Conservation (phyloP, 495 filamentous ascomycete genomes). For the Lasiosphaeria miniovina region DNA sequence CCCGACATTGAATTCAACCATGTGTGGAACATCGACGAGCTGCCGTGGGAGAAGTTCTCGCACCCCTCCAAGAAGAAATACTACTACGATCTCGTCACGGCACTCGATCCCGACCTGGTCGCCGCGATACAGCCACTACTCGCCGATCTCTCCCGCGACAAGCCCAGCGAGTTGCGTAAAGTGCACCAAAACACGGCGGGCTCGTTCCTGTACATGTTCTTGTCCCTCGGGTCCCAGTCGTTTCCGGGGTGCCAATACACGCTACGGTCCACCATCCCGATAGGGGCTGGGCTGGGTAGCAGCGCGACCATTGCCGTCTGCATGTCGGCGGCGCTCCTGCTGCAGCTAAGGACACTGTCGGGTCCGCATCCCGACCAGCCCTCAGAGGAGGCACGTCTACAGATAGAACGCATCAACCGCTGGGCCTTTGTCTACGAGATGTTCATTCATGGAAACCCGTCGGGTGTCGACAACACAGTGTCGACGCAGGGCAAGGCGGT, state of each 20-base stretch:
- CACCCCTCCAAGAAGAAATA: slow-evolving; percentile 82
- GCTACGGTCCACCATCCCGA: slow-evolving; percentile 88
- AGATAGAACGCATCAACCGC: slow-evolving; percentile 90
- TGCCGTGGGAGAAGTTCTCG: slow-evolving; percentile 82
- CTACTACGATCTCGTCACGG: slow-evolving; percentile 83
- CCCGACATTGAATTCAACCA: slow-evolving; percentile 82
- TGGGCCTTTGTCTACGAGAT: slow-evolving; percentile 98
- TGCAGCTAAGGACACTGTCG: slow-evolving; percentile 81
- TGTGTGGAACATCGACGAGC: slow-evolving; percentile 84
- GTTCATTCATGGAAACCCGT: slow-evolving; percentile 95
- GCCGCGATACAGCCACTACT: slow-evolving; percentile 75
- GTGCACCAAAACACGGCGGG: slow-evolving; percentile 75
- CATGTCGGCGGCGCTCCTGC: slow-evolving; percentile 76
- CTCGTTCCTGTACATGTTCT: slow-evolving; percentile 88
- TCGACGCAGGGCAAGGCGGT: slow-evolving; percentile 88
- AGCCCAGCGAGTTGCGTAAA: slow-evolving; percentile 65
- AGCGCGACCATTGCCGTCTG: slow-evolving; percentile 92
- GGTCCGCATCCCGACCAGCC: slow-evolving; percentile 90
- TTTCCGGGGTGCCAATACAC: slow-evolving; percentile 84
- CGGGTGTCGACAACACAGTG: slow-evolving; percentile 97
- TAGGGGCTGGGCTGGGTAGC: slow-evolving; percentile 86
- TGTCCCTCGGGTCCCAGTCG: slow-evolving; percentile 74
- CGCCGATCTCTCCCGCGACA: slow-evolving; percentile 59
- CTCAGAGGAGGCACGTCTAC: slow-evolving; percentile 69
- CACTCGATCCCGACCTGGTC: slow-evolving; percentile 78